Conservation (phyloP, 148 eudicot species). For the Diospyros kaki region DNA sequence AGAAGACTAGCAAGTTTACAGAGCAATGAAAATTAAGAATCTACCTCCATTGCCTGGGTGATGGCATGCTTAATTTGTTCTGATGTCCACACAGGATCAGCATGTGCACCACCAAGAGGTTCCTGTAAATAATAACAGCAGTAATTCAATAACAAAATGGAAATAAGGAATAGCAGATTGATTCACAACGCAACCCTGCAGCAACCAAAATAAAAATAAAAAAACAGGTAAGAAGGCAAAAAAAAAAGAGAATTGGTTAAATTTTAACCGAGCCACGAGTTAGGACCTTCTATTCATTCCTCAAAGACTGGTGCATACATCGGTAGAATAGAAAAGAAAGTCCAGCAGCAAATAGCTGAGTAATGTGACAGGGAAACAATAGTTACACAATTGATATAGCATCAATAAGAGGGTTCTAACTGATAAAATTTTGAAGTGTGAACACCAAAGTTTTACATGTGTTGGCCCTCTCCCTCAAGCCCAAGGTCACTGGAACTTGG, state of each 20-base stretch:
- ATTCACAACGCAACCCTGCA: background rate
- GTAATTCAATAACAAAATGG: background rate
- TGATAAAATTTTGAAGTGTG: background rate
- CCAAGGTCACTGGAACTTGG: too few species aligned
- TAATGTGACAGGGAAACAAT: background rate
- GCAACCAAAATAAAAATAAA: background rate
- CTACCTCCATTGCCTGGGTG: conserved; percentile 27
- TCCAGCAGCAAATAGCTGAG: background rate
- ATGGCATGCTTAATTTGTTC: conserved; percentile 33
- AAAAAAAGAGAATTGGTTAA: background rate
- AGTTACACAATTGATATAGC: background rate
- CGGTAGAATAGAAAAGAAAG: background rate
- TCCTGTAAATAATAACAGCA: conserved; percentile 20
- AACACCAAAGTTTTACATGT: background rate
- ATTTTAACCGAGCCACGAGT: background rate
- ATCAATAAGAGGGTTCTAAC: background rate
- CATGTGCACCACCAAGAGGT: conserved; percentile 45
- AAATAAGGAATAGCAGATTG: background rate
- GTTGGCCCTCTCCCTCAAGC: background rate
- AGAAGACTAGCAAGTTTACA: background rate
- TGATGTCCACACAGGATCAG: conserved; percentile 38
- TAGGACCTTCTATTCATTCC: background rate
- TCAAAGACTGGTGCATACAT: background rate
- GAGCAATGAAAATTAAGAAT: background rate
- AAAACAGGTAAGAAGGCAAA: background rate